Percentiles rank a stretch among this genome's conserved stretches.
phyloP scores from a whole-genome alignment of 2,329 filamentous ascomycete genomes.

The Coniochaeta hoffmannii region DNA sequence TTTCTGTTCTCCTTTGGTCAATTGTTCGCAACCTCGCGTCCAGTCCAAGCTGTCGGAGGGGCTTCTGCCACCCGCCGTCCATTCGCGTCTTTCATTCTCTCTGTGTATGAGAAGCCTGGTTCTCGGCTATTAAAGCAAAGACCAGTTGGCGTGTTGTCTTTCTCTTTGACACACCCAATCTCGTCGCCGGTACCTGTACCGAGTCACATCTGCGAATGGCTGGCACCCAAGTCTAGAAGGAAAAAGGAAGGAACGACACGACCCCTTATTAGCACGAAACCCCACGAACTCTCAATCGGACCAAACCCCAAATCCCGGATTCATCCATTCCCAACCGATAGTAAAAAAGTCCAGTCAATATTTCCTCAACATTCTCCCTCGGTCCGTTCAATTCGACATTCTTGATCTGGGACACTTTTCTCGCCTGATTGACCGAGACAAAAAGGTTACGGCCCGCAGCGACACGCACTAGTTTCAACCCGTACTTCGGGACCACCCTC shows the following conservation, averaged over 20 bases:
- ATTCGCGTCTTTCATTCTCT: neutral
- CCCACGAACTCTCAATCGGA: neutral
- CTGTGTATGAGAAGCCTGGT: neutral
- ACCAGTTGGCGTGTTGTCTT: neutral
- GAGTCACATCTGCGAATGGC: neutral
- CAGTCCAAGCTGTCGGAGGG: neutral
- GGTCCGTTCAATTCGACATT: neutral
- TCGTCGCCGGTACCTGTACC: neutral
- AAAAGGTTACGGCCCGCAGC: neutral
- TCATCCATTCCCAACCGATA: neutral
- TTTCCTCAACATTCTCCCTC: neutral
- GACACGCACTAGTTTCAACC: neutral
- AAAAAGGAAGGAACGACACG: neutral
- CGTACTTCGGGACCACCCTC: neutral
- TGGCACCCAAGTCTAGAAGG: neutral
- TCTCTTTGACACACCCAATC: neutral
- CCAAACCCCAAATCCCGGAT: neutral
- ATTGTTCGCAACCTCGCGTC: constrained; percentile 1
- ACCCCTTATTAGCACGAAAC: neutral
- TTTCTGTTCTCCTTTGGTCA: neutral
- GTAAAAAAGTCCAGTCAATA: too few species aligned
- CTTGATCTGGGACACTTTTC: neutral
- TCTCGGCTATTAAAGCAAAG: neutral
- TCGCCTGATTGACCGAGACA: neutral
- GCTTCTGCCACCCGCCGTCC: neutral